Percentiles rank a stretch among this genome's conserved stretches.
phyloP scores from a whole-genome alignment of 768 basidiomycete genomes.

The Lactarius quietus region DNA sequence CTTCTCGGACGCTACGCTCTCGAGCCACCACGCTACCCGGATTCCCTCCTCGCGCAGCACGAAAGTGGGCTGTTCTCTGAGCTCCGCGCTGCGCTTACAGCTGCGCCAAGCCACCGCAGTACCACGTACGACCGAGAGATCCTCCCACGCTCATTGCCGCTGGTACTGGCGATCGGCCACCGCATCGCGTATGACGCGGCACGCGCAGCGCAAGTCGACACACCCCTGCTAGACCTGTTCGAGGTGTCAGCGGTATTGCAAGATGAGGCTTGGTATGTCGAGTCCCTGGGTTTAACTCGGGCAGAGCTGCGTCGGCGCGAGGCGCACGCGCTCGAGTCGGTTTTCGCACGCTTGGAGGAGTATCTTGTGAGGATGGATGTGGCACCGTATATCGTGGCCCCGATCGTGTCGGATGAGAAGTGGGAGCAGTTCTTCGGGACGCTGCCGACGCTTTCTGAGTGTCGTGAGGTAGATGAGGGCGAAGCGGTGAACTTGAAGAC shows the following conservation, averaged over 20 bases:
- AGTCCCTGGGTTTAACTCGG: constrained; percentile 46
- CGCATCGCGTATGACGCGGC: constrained; percentile 58
- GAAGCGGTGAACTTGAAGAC: background rate
- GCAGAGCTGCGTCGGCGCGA: constrained; percentile 38
- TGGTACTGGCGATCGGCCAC: constrained; percentile 60
- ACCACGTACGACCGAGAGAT: constrained; percentile 49
- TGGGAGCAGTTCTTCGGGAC: constrained; percentile 31
- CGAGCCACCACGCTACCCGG: constrained; percentile 41
- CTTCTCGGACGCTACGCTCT: constrained; percentile 50
- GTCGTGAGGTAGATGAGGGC: background rate
- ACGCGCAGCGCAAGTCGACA: constrained; percentile 40
- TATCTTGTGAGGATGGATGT: constrained; percentile 22
- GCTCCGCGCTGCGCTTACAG: constrained; percentile 21
- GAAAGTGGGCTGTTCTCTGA: constrained; percentile 36
- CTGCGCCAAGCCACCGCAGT: constrained; percentile 40
- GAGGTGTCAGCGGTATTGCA: constrained; percentile 17
- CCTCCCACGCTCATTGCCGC: constrained; percentile 50
- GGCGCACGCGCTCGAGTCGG: constrained; percentile 28
- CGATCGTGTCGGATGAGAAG: constrained; percentile 32
- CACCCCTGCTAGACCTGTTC: constrained; percentile 42
- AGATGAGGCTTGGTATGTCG: constrained; percentile 59
- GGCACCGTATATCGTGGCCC: constrained; percentile 22
- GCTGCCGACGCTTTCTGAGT: constrained; percentile 16
- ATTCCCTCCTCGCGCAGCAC: constrained; percentile 54
- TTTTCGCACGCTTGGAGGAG: constrained; percentile 27